Percentiles rank a stretch among this genome's conserved stretches.
These are phyloP conservation scores for Fusarium sp. DNA, from an alignment of 2,329 filamentous ascomycete species.

Conservation along the genomic window DNA sequence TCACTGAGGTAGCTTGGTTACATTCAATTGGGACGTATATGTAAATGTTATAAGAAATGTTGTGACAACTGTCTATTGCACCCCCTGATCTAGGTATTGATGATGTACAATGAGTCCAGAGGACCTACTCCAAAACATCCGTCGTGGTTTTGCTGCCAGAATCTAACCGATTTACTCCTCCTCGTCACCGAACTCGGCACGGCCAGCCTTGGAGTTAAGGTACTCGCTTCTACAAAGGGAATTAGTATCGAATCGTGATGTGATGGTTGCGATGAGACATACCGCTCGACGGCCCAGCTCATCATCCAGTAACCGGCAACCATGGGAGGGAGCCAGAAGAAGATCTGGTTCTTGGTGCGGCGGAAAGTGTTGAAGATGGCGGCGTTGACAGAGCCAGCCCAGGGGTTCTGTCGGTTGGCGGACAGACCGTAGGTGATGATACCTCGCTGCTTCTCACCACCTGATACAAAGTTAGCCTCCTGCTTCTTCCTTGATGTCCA, in stretches of 20 bases:
- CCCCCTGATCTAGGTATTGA: conserved; percentile 51
- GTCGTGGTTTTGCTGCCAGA: conserved; percentile 24
- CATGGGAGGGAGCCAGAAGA: conserved; percentile 88
- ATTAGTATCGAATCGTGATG: conserved; percentile 18
- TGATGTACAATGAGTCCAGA: conserved; percentile 55
- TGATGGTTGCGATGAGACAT: conserved; percentile 49
- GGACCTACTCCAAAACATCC: conserved; percentile 48
- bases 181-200: conserved; percentile 62
- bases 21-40: background rate
- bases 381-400: conserved; percentile 80
- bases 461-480: conserved; percentile 52
- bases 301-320: conserved; percentile 82
- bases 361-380: conserved; percentile 97
- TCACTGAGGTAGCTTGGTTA: conserved; percentile 7
- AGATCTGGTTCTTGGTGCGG: conserved; percentile 84
- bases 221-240: conserved; percentile 74
- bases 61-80: conserved; percentile 52
- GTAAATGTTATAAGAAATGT: conserved; percentile 35
- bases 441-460: conserved; percentile 70
- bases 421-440: conserved; percentile 80
- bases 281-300: conserved; percentile 94
- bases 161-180: conserved; percentile 54
- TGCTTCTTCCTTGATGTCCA: background rate
- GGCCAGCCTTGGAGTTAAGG: conserved; percentile 82
- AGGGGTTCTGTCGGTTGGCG: conserved; percentile 87